These are phyloP conservation scores for Yarrowia sp. DNA, from an alignment of 805 yeast species.

Conservation along the genomic window DNA sequence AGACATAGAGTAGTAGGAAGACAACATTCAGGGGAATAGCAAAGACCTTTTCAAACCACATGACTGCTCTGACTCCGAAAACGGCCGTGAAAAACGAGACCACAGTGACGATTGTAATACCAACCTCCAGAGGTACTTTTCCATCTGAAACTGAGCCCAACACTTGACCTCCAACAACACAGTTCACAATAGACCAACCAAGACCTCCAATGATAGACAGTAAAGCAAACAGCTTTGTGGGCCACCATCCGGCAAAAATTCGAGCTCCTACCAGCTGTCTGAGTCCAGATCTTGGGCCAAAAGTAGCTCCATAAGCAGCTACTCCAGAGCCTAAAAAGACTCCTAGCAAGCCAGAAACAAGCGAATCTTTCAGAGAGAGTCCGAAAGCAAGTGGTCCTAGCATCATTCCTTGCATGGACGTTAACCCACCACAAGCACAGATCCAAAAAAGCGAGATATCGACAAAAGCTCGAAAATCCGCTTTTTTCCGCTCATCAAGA, in stretches of 20 bases:
- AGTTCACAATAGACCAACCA: conserved; percentile 95
- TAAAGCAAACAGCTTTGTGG: conserved; percentile 70
- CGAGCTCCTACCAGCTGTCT: conserved; percentile 85
- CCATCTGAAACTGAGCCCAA: conserved; percentile 63
- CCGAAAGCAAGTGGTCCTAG: conserved; percentile 71
- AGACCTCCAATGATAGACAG: conserved; percentile 71
- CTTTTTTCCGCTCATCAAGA: conserved; percentile 55
- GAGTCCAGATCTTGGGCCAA: conserved; percentile 91
- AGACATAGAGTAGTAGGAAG: conserved; percentile 63
- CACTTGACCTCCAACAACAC: conserved; percentile 86
- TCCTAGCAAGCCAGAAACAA: conserved; percentile 62
- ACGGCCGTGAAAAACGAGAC: conserved; percentile 65
- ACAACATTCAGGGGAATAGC: conserved; percentile 68
- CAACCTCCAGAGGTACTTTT: conserved; percentile 66
- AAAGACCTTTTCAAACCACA: conserved; percentile 64
- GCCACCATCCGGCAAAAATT: conserved; percentile 81
- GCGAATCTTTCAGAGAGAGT: conserved; percentile 62
- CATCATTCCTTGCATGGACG: conserved; percentile 82
- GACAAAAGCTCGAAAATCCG: conserved; percentile 32
- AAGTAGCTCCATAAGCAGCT: conserved; percentile 78
- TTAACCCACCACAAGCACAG: conserved; percentile 82
- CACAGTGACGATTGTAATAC: conserved; percentile 67
- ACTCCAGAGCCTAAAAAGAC: conserved; percentile 66
- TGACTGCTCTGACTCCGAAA: conserved; percentile 72
- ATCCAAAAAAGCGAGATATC: conserved; percentile 72